These are phyloP conservation scores for Cicer pinnatifidum DNA, from an alignment of 306 rosid species.

Conservation along the genomic window DNA sequence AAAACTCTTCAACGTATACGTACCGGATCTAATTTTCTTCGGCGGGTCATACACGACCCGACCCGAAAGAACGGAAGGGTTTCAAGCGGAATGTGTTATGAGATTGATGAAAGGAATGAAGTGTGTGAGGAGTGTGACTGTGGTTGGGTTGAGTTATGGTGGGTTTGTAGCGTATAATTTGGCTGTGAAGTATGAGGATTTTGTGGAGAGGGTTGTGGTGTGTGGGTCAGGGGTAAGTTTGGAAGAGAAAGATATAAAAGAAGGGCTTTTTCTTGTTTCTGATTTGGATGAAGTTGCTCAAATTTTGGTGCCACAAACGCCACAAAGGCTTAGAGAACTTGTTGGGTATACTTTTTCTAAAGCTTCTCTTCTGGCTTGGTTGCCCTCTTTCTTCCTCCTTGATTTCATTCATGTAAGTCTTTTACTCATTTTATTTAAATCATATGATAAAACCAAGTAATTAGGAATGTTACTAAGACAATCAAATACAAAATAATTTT, in stretches of 20 bases:
- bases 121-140: slow-evolving; percentile 51
- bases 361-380: slow-evolving; percentile 46
- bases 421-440: too few relatives aligned
- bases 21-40: slow-evolving; percentile 86
- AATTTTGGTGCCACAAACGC: slow-evolving; percentile 76
- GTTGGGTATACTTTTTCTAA: slow-evolving; percentile 53
- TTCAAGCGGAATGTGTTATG: slow-evolving; percentile 85
- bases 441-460: too few relatives aligned
- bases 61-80: slow-evolving; percentile 64
- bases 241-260: slow-evolving; percentile 78
- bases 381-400: slow-evolving; percentile 72
- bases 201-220: slow-evolving; percentile 79
- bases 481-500: too few relatives aligned
- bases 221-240: slow-evolving; percentile 76
- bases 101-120: slow-evolving; percentile 64
- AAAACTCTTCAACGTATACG: slow-evolving; percentile 67
- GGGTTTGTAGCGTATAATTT: slow-evolving; percentile 78
- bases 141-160: slow-evolving; percentile 87
- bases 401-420: slow-evolving; percentile 73
- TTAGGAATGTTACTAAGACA: too few relatives aligned
- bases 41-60: slow-evolving; percentile 70
- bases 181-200: slow-evolving; percentile 56
- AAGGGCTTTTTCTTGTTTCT: slow-evolving; percentile 60
- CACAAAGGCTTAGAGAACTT: slow-evolving; percentile 58
- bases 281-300: slow-evolving; percentile 70